Evolutionary conservation across 2,329 filamentous ascomycete species (phyloP), one percentile per base, ranked within the genome.

Genomic region (Diaporthe nobilis): DNA sequence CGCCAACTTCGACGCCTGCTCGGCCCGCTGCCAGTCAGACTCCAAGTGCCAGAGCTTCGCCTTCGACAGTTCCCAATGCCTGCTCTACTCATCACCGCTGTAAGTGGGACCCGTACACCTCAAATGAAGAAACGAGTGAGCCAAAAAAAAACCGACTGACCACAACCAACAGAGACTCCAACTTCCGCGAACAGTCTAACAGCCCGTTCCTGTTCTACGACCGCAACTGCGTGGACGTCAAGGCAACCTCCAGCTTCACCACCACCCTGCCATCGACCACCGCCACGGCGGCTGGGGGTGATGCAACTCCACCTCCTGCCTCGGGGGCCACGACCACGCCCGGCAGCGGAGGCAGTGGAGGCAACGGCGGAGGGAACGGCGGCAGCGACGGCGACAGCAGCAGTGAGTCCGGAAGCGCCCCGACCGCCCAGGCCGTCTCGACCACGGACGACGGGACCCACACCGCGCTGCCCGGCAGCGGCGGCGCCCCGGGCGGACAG

Each of bases 131-230:
- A 28, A 1, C 1, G 49, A 49, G 25, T 31, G 9, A 22, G 28
- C 4, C 4, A 44, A 9, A 49, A 4, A 4, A 44, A 9, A 49
- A 4, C 28, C 6, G n/a, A 49, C 71, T 68, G 51, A 70, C 20
- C 4, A 3, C 1, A 4, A 6, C 9, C 10, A n/a, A 20, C 39
- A 77, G 73, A 6, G 70, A 77, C 39, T 49, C 53, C 42, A 75
- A 77, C 39, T 77, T 77, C 63, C 75, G 75, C 47, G 2, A 61
- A 17, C 75, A 77, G 42, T 31, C 68, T n/a, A 63, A 73, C 47
- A 75, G 73, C 53, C 75, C 75, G 4, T 77, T 60, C 44, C 63
- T 77, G 15, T 77, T 77, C 57, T 77, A 75, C 63, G 75, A 77
- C 70, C 75, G 75, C 61, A 53, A 75, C 73, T 77, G 75, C 37